These are phyloP conservation scores for Skeletonema marinoi DNA, from an alignment of 108 stramenopile species.

Conservation along the genomic window DNA sequence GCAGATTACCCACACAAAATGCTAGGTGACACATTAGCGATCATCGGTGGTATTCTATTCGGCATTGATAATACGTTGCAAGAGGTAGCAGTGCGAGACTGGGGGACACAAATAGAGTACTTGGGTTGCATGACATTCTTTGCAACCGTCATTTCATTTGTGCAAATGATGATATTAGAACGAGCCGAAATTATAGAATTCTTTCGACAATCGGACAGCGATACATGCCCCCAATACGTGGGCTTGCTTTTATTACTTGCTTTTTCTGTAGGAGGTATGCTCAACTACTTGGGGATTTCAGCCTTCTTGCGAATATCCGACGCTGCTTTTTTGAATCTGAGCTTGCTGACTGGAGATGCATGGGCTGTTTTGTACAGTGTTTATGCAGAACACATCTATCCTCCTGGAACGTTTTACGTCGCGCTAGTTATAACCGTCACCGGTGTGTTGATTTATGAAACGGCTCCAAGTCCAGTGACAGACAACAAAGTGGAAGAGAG, in stretches of 20 bases:
- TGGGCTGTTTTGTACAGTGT: slow-evolving; percentile 91
- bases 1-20: slow-evolving; percentile 68
- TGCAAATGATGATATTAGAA: slow-evolving; percentile 78
- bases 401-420: slow-evolving; percentile 79
- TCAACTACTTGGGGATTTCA: slow-evolving; percentile 65
- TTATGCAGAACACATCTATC: slow-evolving; percentile 74
- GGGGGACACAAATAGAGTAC: slow-evolving; percentile 70
- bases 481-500: slow-evolving; percentile 14
- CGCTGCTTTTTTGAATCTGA: slow-evolving; percentile 79
- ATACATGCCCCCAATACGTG: slow-evolving; percentile 42
- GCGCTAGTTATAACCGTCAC: slow-evolving; percentile 78
- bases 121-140: slow-evolving; percentile 87
- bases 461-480: slow-evolving; percentile 70
- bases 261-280: slow-evolving; percentile 53
- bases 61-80: slow-evolving; percentile 87
- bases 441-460: slow-evolving; percentile 92
- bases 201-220: slow-evolving; percentile 24
- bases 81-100: slow-evolving; percentile 64
- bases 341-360: slow-evolving; percentile 92
- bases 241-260: slow-evolving; percentile 47
- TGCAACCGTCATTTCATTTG: slow-evolving; percentile 65
- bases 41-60: slow-evolving; percentile 89
- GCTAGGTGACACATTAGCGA: slow-evolving; percentile 85
- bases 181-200: slow-evolving; percentile 52
- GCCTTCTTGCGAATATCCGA: slow-evolving; percentile 76